These are phyloP conservation scores for Aaosphaeria pasadenensis DNA, from an alignment of 2,329 filamentous ascomycete genomes.

Conservation along the genomic window DNA sequence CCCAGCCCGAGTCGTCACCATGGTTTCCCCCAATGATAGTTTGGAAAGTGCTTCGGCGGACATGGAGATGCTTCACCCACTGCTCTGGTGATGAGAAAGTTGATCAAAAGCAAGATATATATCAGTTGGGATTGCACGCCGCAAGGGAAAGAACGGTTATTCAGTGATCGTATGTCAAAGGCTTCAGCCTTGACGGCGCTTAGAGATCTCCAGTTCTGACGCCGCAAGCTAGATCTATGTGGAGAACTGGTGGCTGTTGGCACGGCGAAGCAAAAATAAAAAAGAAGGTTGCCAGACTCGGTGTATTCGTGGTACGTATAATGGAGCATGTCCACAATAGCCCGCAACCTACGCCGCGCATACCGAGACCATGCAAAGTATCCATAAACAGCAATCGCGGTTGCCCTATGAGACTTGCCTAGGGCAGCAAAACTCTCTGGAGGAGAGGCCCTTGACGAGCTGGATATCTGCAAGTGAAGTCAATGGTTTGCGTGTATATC, in stretches of 20 bases:
- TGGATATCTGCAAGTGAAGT: no score
- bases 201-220: constrained; percentile 25
- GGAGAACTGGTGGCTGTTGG: constrained; percentile 19
- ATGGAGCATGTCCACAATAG: no score
- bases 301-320: no score
- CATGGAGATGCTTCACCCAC: constrained; percentile 24
- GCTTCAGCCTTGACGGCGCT: constrained; percentile 26
- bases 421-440: no score
- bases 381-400: no score
- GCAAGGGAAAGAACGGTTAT: constrained; percentile 20
- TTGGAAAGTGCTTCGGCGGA: constrained; percentile 35
- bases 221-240: constrained; percentile 25
- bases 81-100: constrained; percentile 3
- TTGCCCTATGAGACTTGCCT: no score
- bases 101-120: constrained; percentile 26
- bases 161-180: constrained; percentile 17
- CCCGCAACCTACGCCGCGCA: no score
- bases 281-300: no score
- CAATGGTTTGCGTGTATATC: no score
- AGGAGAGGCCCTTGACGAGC: no score
- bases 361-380: no score
- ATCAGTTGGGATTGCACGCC: constrained; percentile 24
- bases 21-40: constrained; percentile 34
- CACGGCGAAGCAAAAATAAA: not conserved
- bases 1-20: constrained; percentile 37